These are phyloP conservation scores for Parasitella parasitica DNA, from an alignment of 371 early-diverging fungal species.

Conservation along the genomic window DNA sequence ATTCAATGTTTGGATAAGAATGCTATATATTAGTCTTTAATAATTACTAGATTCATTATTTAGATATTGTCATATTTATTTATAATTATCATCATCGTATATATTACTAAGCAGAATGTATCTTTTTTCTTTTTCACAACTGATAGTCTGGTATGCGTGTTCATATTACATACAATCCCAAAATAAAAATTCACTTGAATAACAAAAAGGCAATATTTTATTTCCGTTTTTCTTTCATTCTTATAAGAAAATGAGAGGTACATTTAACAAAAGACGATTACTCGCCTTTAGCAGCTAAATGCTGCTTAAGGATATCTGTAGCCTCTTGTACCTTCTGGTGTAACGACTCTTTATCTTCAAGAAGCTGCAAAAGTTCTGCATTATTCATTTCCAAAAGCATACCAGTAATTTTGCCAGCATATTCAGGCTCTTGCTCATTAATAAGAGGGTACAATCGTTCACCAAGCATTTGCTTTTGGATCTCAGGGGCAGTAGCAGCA, in stretches of 20 bases:
- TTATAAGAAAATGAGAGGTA: background rate
- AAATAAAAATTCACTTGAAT: background rate
- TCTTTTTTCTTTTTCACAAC: no score
- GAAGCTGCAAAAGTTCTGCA: constrained; percentile 74
- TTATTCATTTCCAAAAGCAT: constrained; percentile 95
- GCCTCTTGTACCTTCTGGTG: constrained; percentile 82
- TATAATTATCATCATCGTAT: no score
- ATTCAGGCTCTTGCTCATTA: constrained; percentile 52
- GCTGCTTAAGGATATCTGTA: constrained; percentile 72
- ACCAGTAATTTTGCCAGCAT: constrained; percentile 90
- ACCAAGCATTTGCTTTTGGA: constrained; percentile 86
- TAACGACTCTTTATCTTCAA: constrained; percentile 66
- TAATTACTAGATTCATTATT: no score
- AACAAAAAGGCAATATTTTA: background rate
- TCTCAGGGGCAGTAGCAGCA: constrained; percentile 65
- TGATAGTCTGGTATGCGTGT: no score
- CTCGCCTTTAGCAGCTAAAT: constrained; percentile 61
- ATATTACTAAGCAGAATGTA: no score
- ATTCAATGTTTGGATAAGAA: no score
- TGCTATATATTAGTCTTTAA: no score
- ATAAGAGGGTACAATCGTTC: constrained; percentile 85
- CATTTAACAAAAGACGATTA: background rate
- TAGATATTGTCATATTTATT: no score
- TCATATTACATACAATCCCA: no score
- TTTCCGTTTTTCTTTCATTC: background rate